phyloP scores from a whole-genome alignment of 2,329 filamentous ascomycete species.

The Ophiosphaerella korrae region DNA sequence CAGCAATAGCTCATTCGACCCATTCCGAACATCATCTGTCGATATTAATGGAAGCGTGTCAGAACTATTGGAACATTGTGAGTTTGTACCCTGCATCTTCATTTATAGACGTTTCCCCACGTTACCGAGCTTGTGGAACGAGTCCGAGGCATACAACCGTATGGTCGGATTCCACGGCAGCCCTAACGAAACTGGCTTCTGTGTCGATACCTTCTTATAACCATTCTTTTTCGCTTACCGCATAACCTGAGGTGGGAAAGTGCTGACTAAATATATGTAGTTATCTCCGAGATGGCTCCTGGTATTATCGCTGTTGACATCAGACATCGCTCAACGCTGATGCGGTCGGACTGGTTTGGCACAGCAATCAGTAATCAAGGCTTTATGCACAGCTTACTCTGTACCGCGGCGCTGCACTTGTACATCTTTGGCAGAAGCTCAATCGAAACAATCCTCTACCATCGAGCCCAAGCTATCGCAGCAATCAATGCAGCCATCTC shows the following conservation, averaged over 20 bases:
- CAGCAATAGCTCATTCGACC: constrained; percentile 38
- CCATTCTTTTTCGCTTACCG: background rate
- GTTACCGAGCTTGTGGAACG: constrained; percentile 14
- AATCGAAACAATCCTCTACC: constrained; percentile 37
- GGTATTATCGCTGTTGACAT: constrained; percentile 46
- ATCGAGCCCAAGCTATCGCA: constrained; percentile 41
- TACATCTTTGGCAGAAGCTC: constrained; percentile 40
- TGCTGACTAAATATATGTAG: constrained; percentile 30
- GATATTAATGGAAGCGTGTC: constrained; percentile 32
- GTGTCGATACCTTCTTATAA: background rate
- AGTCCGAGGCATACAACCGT: background rate
- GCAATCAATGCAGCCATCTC: constrained; percentile 42
- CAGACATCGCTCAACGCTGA: constrained; percentile 40
- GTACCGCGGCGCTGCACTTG: constrained; percentile 41
- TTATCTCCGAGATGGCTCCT: constrained; percentile 43
- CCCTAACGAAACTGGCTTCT: background rate
- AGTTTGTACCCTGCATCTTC: constrained; percentile 26
- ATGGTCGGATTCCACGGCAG: background rate
- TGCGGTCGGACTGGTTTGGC: constrained; percentile 45
- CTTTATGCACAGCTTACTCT: constrained; percentile 49
- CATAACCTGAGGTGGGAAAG: background rate
- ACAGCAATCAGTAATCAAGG: constrained; percentile 40
- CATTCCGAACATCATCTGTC: constrained; percentile 38
- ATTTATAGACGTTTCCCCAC: constrained; percentile 7
- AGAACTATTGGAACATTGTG: constrained; percentile 45